Base-by-base conservation (phyloP, 257 asterid species). In the Solanum sejunctum region DNA sequence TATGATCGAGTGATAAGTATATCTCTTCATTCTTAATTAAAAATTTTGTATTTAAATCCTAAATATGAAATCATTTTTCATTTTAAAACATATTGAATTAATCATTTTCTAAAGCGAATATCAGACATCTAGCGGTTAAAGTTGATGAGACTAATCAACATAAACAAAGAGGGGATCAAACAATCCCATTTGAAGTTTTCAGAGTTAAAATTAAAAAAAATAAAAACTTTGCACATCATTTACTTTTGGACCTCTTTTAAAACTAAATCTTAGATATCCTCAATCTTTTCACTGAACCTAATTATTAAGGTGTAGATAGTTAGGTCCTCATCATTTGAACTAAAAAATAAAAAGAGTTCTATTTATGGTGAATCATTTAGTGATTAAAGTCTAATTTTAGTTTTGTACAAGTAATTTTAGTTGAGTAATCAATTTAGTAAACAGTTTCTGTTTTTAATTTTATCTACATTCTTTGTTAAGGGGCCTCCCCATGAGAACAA, bases 371-470 rank as follows among this genome's bases (percentile, higher is more conserved):
- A 80, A 28, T 56, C 49, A 52, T 61, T 49, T 36, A 79, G 28
- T 79, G 23, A 66, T 66, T 28, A 6, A 55, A 28, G 47, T 55
- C 51, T 23, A 4, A 23, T 10, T 80, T 32, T 43, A 51, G 13
- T 49, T 20, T 21, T 51, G 15, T 28, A 80, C 51, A 2, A 39
- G 26, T 6, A 71, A 47, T 72, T 43, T 0, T 47, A 8, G 39
- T 47, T 73, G 58, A 45, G 57, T 49, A 12, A 72, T 72, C 39
- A 72, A 45, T 21, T 71, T 23, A 71, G 18, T 49, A 73, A 73
- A 73, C 81, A 73, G 41, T 73, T 73, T n/a, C n/a, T 21, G n/a
- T 21, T 73, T 73, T 73, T 73, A 11, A n/a, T 72, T 72, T 72
- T n/a, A 47, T 41, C 47, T 47, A 12, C 8, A 73, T 73, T 73